These are phyloP conservation scores for Backusella circina DNA, from an alignment of 192 early-diverging fungal species.

Conservation along the genomic window DNA sequence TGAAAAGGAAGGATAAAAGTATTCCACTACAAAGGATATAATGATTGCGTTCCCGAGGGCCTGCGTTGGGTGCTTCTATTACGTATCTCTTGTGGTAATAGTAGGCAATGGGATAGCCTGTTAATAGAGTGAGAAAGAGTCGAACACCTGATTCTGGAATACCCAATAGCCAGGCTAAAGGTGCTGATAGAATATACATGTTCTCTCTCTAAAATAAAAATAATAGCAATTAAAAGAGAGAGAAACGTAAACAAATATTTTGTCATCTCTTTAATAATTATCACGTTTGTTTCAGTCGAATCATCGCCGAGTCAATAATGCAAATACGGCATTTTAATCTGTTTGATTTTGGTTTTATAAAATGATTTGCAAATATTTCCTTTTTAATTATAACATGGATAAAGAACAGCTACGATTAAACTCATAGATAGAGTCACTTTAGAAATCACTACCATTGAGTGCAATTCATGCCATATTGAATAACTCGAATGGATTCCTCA, in stretches of 20 bases:
- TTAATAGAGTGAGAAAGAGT: constrained; percentile 41
- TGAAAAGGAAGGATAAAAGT: constrained; percentile 43
- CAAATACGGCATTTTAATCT: background rate
- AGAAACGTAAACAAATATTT: background rate
- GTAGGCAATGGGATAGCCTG: constrained; percentile 41
- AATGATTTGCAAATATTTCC: background rate
- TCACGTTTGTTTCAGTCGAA: background rate
- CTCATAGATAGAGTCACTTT: too few relatives aligned
- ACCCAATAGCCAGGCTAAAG: constrained; percentile 23
- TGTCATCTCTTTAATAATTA: background rate
- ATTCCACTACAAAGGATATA: constrained; percentile 45
- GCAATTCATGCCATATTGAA: too few relatives aligned
- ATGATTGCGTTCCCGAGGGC: constrained; percentile 38
- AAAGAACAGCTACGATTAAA: too few relatives aligned
- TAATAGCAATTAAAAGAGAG: background rate
- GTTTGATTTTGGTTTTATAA: background rate
- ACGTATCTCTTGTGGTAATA: constrained; percentile 40
- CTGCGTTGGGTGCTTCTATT: constrained; percentile 18
- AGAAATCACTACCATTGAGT: too few relatives aligned
- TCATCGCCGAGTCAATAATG: background rate
- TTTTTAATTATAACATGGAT: background rate
- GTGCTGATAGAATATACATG: constrained; percentile 5
- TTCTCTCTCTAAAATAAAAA: background rate
- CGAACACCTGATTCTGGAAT: constrained; percentile 47
- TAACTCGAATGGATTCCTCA: too few relatives aligned